phyloP scores from a whole-genome alignment of 306 rosid genomes.

The Sindora glabra region DNA sequence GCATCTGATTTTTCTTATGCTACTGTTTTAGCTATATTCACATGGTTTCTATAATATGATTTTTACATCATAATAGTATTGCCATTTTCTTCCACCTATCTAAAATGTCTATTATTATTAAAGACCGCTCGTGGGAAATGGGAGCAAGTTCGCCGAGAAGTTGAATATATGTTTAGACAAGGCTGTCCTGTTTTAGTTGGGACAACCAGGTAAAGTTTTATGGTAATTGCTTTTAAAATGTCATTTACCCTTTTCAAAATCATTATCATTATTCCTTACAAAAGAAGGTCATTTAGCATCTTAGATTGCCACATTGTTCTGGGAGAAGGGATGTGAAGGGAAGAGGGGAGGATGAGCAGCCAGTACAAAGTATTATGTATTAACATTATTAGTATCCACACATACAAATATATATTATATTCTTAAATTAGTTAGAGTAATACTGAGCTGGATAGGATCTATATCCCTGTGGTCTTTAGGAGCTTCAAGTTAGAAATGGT shows the following conservation, averaged over 20 bases:
- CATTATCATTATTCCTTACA: too few relatives aligned
- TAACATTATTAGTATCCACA: neutral
- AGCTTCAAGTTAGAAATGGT: neutral
- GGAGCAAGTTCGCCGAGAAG: constrained; percentile 90
- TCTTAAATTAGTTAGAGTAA: too few relatives aligned
- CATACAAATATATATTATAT: neutral
- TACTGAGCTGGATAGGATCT: constrained; percentile 7
- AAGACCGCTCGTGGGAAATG: constrained; percentile 96
- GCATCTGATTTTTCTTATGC: constrained; percentile 6
- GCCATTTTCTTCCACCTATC: constrained; percentile 5
- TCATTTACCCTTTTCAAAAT: too few relatives aligned
- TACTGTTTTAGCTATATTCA: constrained; percentile 3
- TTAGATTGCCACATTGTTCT: neutral
- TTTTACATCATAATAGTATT: neutral
- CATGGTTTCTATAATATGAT: neutral
- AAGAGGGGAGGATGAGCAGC: neutral
- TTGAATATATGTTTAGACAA: constrained; percentile 79
- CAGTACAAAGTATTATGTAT: neutral
- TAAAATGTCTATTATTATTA: constrained; percentile 14
- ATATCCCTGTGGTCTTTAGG: neutral
- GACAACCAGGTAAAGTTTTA: constrained; percentile 73
- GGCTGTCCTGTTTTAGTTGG: constrained; percentile 97
- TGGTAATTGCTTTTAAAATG: constrained; percentile 5
- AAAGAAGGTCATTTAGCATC: neutral
- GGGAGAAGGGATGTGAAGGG: neutral